These are phyloP conservation scores for Physcomitrium patens DNA, from an alignment of 225 moss, liverwort and hornwort species.

Conservation along the genomic window DNA sequence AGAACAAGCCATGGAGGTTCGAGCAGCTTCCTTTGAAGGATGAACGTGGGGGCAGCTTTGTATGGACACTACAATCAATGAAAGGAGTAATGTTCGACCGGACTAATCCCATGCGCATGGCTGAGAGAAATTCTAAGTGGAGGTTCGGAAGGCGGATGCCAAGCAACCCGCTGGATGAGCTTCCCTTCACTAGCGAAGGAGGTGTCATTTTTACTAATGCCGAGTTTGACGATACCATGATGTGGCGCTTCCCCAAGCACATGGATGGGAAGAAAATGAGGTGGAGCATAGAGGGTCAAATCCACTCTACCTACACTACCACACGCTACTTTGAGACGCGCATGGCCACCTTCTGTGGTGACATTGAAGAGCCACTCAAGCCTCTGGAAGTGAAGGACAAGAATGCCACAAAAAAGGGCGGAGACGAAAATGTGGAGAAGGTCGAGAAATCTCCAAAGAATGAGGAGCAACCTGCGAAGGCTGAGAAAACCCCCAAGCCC, in stretches of 20 bases:
- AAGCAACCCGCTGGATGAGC: slow-evolving; percentile 49
- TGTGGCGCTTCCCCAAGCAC: slow-evolving; percentile 54
- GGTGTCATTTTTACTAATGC: slow-evolving; percentile 49
- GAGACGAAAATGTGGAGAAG: neutral
- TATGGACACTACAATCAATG: slow-evolving; percentile 63
- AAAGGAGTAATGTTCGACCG: slow-evolving; percentile 55
- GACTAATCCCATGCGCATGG: slow-evolving; percentile 47
- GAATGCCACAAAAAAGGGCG: slow-evolving; percentile 24
- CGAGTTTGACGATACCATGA: slow-evolving; percentile 58
- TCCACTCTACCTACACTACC: slow-evolving; percentile 50
- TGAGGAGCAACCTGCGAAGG: neutral
- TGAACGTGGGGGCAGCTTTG: slow-evolving; percentile 56
- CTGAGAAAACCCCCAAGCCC: neutral
- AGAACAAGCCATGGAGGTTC: slow-evolving; percentile 58
- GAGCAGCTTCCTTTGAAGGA: slow-evolving; percentile 55
- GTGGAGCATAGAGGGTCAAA: slow-evolving; percentile 59
- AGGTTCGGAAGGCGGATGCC: slow-evolving; percentile 47
- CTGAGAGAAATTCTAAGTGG: slow-evolving; percentile 42
- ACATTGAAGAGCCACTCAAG: slow-evolving; percentile 55
- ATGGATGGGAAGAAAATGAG: slow-evolving; percentile 50
- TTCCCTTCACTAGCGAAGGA: slow-evolving; percentile 56
- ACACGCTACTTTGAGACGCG: slow-evolving; percentile 56
- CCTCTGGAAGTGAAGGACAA: slow-evolving; percentile 54
- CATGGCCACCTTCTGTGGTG: slow-evolving; percentile 56
- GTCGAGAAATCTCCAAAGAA: no score